A percentile compares a stretch with the other conserved stretches of the same genome.
These are phyloP conservation scores for Aegilops longissima DNA, from an alignment of 176 grass and related monocot genomes.

Conservation along the genomic window DNA sequence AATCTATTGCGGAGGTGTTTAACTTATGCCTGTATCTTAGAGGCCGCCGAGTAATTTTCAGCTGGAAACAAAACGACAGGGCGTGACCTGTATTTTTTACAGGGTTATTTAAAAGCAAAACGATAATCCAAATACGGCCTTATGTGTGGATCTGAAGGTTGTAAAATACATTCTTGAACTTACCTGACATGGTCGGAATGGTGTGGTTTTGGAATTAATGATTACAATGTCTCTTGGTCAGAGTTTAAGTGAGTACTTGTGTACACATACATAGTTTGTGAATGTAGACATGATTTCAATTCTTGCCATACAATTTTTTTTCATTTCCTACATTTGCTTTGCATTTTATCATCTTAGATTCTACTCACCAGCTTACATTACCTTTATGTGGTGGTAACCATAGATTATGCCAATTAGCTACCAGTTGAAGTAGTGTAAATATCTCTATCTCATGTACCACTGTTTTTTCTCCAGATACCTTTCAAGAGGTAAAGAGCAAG, in stretches of 20 bases:
- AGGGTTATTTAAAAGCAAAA: no score
- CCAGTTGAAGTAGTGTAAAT: background rate
- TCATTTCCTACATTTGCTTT: background rate
- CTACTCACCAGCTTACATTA: background rate
- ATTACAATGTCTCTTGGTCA: background rate
- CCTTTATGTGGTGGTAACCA: background rate
- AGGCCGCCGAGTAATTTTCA: no score
- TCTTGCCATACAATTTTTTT: background rate
- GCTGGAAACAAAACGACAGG: no score
- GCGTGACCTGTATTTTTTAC: no score
- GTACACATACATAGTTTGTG: background rate
- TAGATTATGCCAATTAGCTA: background rate
- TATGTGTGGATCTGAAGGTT: background rate
- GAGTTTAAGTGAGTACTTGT: background rate
- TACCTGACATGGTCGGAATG: background rate
- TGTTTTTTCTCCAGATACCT: conserved; percentile 59
- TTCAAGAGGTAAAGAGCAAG: conserved; percentile 88
- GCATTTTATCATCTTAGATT: background rate
- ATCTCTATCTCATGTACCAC: conserved; percentile 35
- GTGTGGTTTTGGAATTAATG: background rate
- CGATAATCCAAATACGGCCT: no score
- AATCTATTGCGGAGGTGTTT: no score
- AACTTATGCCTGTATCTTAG: no score
- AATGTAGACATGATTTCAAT: background rate
- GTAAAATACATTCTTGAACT: background rate